Base-by-base conservation (phyloP, 805 yeast species). In the Naumovozyma castellii region DNA sequence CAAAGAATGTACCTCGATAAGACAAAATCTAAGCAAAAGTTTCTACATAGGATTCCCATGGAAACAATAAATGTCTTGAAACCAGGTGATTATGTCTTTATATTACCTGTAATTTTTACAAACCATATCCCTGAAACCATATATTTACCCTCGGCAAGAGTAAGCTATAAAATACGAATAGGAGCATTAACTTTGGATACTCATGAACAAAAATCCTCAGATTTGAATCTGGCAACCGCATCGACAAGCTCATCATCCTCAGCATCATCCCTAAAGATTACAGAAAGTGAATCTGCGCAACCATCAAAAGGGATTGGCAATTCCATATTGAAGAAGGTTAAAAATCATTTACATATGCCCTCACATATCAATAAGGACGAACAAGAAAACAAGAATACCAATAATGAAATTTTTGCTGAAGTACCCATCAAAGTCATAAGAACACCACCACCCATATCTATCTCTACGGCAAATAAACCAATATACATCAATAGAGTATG, bases 401-500 rank as follows among this genome's bases (percentile, higher is more conserved):
- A 6, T 10, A 43, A 43, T 16, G 43, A 55, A 3, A 33, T 55
- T 4, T 51, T 51, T 34, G 58, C 58, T 8, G 65, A 63, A 32
- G 57, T 55, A 22, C 57, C 59, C 18, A 39, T 68, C 3, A 56
- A 56, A 16, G 47, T 68, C 9, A 51, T 71, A 1, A 61, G 74
- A 43, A 66, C 65, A 0, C 73, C 73, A 3, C 73, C 74, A 8
- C 52, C 54, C 8, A 48, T 50, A 2, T 66, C 68, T 1, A 41
- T 59, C 1, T 61, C 70, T 0, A 65, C 71, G 1, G 64, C 66
- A 4, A 81, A 82, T 53, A 84, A 82, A 53, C 86, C 94, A 0
- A 75, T 84, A 13, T 82, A 78, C 56, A 85, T 84, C 25, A 81
- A 80, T 55, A 69, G 85, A 46, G 70, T 77, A 1, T 84, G 94